These are phyloP conservation scores for Grifola frondosa DNA, from an alignment of 1,284 basidiomycete species.

Conservation along the genomic window DNA sequence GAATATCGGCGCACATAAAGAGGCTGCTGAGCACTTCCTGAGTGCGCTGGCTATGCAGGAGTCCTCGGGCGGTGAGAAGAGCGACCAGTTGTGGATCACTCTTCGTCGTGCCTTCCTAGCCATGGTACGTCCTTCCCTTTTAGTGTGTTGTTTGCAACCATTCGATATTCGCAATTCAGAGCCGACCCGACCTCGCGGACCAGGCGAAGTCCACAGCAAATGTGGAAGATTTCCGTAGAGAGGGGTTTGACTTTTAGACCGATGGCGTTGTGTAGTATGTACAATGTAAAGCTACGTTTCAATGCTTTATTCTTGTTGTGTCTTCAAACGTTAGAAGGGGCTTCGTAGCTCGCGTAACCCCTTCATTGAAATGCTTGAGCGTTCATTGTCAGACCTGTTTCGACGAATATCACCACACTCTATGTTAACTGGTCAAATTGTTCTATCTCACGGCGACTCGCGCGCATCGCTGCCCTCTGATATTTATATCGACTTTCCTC, in stretches of 20 bases:
- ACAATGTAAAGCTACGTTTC: too few species aligned
- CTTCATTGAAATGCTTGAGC: too few species aligned
- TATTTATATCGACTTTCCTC: too few species aligned
- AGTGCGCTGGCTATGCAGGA: slow-evolving; percentile 87
- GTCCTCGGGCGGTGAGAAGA: slow-evolving; percentile 63
- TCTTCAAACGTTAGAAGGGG: too few species aligned
- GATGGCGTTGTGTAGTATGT: too few species aligned
- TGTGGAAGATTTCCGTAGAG: slow-evolving; percentile 69
- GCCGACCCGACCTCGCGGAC: slow-evolving; percentile 64
- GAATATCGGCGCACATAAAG: slow-evolving; percentile 94
- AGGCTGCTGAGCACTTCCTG: slow-evolving; percentile 96
- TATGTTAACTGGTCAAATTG: too few species aligned
- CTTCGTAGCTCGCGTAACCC: too few species aligned
- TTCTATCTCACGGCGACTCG: too few species aligned
- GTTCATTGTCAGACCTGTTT: too few species aligned
- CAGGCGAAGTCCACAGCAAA: slow-evolving; percentile 54
- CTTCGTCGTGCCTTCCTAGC: slow-evolving; percentile 79
- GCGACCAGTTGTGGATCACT: slow-evolving; percentile 90
- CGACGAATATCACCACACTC: too few species aligned
- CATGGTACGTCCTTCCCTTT: slow-evolving; percentile 59
- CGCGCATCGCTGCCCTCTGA: too few species aligned
- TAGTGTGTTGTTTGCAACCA: slow-evolving; percentile 3
- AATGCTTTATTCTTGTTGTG: too few species aligned
- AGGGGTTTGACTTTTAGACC: slow-evolving; percentile 91
- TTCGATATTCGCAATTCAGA: slow-evolving; percentile 38